Base-by-base conservation (phyloP, 352 stramenopile genomes). In the Ophiocytium majus region DNA sequence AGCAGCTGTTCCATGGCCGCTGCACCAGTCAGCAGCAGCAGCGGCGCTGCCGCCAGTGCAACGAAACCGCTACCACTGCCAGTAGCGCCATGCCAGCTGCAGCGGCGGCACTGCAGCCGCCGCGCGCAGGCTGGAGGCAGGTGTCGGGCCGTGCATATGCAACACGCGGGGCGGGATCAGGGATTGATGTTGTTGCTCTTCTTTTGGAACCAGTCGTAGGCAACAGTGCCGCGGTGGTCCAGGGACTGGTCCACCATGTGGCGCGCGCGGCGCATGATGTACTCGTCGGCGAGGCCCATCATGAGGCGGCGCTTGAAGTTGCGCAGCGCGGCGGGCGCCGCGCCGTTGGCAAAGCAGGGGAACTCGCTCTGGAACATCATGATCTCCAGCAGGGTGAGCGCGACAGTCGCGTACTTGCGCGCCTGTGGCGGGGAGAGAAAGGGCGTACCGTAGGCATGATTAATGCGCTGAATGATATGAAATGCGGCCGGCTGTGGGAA, bases 191-290 rank as follows among this genome's bases (percentile, higher is more conserved):
- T 92, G 87, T 97, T 96, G 33, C 92, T 96, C 82, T 93, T 92
- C 82, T 97, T 93, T 86, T 98, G 95, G 89, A 98, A 98, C 78
- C 94, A 89, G 88, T 98, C 94, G 89, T 98, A 98, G 31, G 95
- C 88, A 84, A 94, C 94, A 9, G 95, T 98, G 84, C 95, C 96
- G 83, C 91, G 92, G 91, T 97, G 94, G 80, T 97, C 93, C 88
- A 97, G 96, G 76, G 76, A 85, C 43, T 86, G 84, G 63, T 80
- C 75, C 90, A 92, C 81, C 75, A 87, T 83, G 0, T 49, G 83
- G 43, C 83, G 57, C 14, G 81, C 66, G 0, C 86, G 31, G 33
- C 84, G 86, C 76, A 90, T 83, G 63, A 96, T 86, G 74, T 93
- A 86, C 1, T 86, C 83, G 81, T 96, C 92, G 1, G 91, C 89